Evolutionary conservation across 1,284 basidiomycete species (phyloP), one percentile per base, ranked within the genome.

Genomic region (Vanrija humicola): DNA sequence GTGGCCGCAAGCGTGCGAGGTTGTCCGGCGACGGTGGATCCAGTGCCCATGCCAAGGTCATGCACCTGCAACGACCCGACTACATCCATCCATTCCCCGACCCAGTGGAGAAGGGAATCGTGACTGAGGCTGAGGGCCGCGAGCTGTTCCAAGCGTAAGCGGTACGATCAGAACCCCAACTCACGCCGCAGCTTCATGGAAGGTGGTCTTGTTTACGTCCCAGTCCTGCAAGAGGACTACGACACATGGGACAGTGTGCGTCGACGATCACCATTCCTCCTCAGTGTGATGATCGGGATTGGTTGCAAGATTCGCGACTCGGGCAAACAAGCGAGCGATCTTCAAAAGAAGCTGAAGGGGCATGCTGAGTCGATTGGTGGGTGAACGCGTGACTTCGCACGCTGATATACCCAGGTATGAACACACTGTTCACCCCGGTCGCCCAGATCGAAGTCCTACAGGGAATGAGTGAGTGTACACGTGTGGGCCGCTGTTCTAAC

Each of bases 371-470:
- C 82, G 38, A 91, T 93, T 54, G 89, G 89, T 64, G 39, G 9
- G 62, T 34, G 2, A 3, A n/a, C 15, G 16, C 12, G 12, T 38
- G 9, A 38, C 5, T 38, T 53, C 15, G 0, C 21, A 38, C 38
- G 28, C 45, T 59, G 28, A 46, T 42, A 1, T 10, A 15, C 12
- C 5, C 48, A 70, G 69, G 62, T 8, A 86, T 87, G 61, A 87
- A 86, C 38, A 90, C 89, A 6, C 79, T 94, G 9, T 94, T 93
- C 70, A 84, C 87, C 0, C 88, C 89, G 2, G 87, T 93, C 12
- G 80, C 84, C 49, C 80, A 88, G 46, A 82, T 85, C 57, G 91
- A 94, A 74, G 88, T 88, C 7, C 84, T 93, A 18, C 90, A 92
- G 70, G 87, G 89, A 9, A 90, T 91, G 87, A 66, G 68, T 69